phyloP scores from a whole-genome alignment of 768 basidiomycete genomes.

The Imleria badia region DNA sequence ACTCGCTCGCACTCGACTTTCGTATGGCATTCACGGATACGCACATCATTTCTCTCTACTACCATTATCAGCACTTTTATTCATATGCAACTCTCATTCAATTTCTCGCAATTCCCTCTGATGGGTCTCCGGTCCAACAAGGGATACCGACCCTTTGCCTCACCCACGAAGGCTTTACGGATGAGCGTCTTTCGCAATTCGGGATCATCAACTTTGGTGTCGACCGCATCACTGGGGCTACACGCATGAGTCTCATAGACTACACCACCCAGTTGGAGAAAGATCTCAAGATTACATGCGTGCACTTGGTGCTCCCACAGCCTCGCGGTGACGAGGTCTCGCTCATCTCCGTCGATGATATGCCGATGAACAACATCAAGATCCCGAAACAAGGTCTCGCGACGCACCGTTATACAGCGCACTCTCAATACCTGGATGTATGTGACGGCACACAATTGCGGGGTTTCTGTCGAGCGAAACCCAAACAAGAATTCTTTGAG shows the following conservation, averaged over 20 bases:
- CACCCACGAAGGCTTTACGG: not conserved
- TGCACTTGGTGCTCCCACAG: not conserved
- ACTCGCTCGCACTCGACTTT: not conserved
- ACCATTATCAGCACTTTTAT: not conserved
- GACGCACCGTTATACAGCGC: not conserved
- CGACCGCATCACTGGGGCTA: not conserved
- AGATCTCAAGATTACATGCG: not conserved
- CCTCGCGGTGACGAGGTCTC: not conserved
- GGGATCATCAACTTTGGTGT: not conserved
- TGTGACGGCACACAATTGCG: not conserved
- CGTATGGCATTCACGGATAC: not conserved
- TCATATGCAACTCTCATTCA: not conserved
- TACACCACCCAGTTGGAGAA: not conserved
- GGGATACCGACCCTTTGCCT: not conserved
- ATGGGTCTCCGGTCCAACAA: not conserved
- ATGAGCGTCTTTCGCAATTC: accelerated
- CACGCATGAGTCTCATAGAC: not conserved
- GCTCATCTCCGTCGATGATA: not conserved
- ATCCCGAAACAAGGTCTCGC: not conserved
- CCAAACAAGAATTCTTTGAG: not conserved
- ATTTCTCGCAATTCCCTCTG: not conserved
- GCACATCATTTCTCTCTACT: not conserved
- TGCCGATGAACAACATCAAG: not conserved
- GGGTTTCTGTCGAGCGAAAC: not conserved
- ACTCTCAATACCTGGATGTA: not conserved